Evolutionary conservation across 2,329 filamentous ascomycete species (phyloP).

Genomic region (Penicillium polonicum): DNA sequence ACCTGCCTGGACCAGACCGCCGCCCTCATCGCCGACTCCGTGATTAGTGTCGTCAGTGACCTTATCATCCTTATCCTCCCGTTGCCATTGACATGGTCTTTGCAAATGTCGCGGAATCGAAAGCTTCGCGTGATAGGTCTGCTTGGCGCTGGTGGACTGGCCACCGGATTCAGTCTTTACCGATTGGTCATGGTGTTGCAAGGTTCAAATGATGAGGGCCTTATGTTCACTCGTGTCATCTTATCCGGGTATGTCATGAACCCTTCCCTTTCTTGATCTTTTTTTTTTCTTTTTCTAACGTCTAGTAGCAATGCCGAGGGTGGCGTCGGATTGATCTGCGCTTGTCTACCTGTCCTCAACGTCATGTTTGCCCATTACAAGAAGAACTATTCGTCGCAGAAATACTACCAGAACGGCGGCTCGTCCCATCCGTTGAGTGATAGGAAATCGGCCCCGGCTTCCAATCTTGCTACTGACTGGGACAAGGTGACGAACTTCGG

Average conservation of each 20-base stretch:
- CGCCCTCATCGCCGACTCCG: conserved; percentile 40
- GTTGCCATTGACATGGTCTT: conserved; percentile 40
- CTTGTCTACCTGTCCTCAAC: conserved; percentile 38
- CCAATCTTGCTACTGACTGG: conserved; percentile 15
- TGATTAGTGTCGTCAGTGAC: conserved; percentile 41
- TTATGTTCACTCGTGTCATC: conserved; percentile 39
- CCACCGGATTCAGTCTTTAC: conserved; percentile 41
- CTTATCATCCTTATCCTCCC: conserved; percentile 39
- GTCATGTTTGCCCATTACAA: conserved; percentile 28
- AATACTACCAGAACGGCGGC: conserved; percentile 28
- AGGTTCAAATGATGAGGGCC: conserved; percentile 34
- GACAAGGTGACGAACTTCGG: conserved; percentile 25
- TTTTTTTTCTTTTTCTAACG: neutral
- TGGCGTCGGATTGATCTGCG: conserved; percentile 39
- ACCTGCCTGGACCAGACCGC: conserved; percentile 39
- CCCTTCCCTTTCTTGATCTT: no score
- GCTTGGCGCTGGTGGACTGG: conserved; percentile 40
- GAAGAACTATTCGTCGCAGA: conserved; percentile 29
- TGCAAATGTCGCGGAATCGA: conserved; percentile 38
- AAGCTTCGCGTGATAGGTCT: conserved; percentile 41
- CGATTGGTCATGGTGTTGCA: conserved; percentile 38
- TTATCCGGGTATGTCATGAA: conserved; percentile 37
- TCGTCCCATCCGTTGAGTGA: conserved; percentile 31
- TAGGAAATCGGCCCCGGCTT: conserved; percentile 21
- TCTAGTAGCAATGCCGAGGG: conserved; percentile 38